Evolutionary conservation across 2,329 filamentous ascomycete species (phyloP).

Genomic region (Huntiella abstrusa): DNA sequence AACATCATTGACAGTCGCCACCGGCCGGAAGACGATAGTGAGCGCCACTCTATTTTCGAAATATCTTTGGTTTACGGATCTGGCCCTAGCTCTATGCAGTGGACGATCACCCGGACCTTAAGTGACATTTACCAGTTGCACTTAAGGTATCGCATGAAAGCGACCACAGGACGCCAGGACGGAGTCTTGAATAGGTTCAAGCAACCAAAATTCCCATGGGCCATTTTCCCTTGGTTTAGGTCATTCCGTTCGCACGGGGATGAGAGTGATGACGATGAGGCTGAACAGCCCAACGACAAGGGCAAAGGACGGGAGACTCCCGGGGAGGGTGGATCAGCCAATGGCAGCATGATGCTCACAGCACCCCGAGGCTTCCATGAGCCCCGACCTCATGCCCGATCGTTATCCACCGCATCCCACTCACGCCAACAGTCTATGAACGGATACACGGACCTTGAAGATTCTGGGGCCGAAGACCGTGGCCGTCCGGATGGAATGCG

Average conservation of each 20-base stretch:
- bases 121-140: constrained; percentile 86
- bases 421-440: constrained; percentile 7
- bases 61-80: constrained; percentile 94
- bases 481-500: constrained; percentile 19
- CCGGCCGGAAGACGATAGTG: constrained; percentile 41
- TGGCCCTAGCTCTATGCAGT: constrained; percentile 88
- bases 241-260: constrained; percentile 64
- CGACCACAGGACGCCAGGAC: constrained; percentile 35
- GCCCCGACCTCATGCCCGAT: constrained; percentile 1
- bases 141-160: constrained; percentile 76
- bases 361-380: constrained; percentile 17
- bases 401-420: constrained; percentile 1
- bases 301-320: constrained; percentile 1
- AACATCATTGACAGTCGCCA: constrained; percentile 62
- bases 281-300: not conserved
- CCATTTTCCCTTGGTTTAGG: constrained; percentile 76
- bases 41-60: constrained; percentile 67
- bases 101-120: constrained; percentile 75
- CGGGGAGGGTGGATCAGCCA: not conserved
- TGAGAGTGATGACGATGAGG: constrained; percentile 47
- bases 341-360: constrained; percentile 16
- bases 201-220: constrained; percentile 76
- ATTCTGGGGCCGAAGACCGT: constrained; percentile 22
- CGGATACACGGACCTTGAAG: constrained; percentile 25
- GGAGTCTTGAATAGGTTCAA: constrained; percentile 37